Conservation (phyloP, 176 grass and related monocot genomes). For the Cenchrus purpureus region DNA sequence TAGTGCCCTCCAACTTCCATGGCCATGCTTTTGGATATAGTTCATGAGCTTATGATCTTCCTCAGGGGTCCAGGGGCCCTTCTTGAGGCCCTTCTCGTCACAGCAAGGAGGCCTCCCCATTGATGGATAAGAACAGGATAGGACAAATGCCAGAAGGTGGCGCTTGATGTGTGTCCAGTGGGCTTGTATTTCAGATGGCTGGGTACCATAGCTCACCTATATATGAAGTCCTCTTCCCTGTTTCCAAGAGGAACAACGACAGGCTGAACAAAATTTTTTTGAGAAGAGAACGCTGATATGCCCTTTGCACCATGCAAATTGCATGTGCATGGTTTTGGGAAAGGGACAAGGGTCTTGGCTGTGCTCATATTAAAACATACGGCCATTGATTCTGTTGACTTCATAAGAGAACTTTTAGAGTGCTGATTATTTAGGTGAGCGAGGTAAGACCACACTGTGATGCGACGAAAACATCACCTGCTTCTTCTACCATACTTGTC, state of each 20-base stretch:
- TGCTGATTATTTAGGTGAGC: slow-evolving; percentile 28
- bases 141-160: not conserved
- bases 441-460: slow-evolving; percentile 14
- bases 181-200: slow-evolving; percentile 37
- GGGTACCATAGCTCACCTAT: slow-evolving; percentile 36
- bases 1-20: slow-evolving; percentile 77
- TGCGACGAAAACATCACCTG: slow-evolving; percentile 28
- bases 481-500: slow-evolving; percentile 34
- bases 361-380: slow-evolving; percentile 9
- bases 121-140: slow-evolving; percentile 28
- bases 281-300: slow-evolving; percentile 1
- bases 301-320: slow-evolving; percentile 9
- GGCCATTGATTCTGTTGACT: slow-evolving; percentile 30
- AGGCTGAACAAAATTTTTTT: slow-evolving; percentile 5
- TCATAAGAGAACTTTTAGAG: slow-evolving; percentile 9
- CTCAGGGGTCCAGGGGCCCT: slow-evolving; percentile 84
- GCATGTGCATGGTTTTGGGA: slow-evolving; percentile 24
- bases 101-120: slow-evolving; percentile 74
- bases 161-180: not conserved
- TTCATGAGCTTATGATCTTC: slow-evolving; percentile 71
- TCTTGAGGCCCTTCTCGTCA: slow-evolving; percentile 80
- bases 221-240: slow-evolving; percentile 45
- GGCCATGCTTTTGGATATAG: slow-evolving; percentile 74
- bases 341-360: not conserved
- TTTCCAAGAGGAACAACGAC: not conserved